Evolutionary conservation across 352 stramenopile species (phyloP).

Genomic region (Phytophthora citricola): DNA sequence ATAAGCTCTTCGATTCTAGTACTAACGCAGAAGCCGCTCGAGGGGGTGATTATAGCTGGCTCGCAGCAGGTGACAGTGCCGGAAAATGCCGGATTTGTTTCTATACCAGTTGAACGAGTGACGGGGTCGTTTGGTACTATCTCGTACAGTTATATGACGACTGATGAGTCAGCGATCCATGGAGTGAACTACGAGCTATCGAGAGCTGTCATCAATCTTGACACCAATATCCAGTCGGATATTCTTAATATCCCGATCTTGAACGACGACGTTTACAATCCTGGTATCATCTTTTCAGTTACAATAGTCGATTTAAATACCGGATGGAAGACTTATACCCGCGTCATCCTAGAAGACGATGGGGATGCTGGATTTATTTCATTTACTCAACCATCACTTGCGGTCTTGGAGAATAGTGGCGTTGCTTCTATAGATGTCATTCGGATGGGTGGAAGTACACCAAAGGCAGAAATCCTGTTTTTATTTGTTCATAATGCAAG

Average conservation of each 20-base stretch:
- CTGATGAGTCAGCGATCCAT: constrained; percentile 38
- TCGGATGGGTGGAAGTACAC: constrained; percentile 36
- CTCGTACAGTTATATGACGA: constrained; percentile 44
- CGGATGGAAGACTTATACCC: constrained; percentile 31
- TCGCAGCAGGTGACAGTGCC: constrained; percentile 20
- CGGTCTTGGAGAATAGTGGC: constrained; percentile 43
- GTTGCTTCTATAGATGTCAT: constrained; percentile 33
- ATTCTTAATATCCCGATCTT: constrained; percentile 45
- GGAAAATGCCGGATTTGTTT: constrained; percentile 38
- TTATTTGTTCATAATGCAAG: constrained; percentile 24
- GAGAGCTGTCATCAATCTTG: constrained; percentile 23
- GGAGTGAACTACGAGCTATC: constrained; percentile 44
- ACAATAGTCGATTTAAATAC: constrained; percentile 40
- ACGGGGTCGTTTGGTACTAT: constrained; percentile 59
- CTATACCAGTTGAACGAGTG: constrained; percentile 48
- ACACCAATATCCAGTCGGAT: constrained; percentile 36
- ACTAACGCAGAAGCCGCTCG: constrained; percentile 41
- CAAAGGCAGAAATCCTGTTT: constrained; percentile 35
- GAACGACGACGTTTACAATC: constrained; percentile 51
- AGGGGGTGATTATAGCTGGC: constrained; percentile 40
- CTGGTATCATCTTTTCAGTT: constrained; percentile 52
- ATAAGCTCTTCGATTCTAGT: constrained; percentile 31
- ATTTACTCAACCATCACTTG: constrained; percentile 33
- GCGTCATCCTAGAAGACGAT: constrained; percentile 52
- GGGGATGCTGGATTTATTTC: constrained; percentile 61